A percentile compares a stretch with the other conserved stretches of the same genome.
Conservation (phyloP, 2,329 filamentous ascomycete genomes). For the Gnomoniopsis sp. region DNA sequence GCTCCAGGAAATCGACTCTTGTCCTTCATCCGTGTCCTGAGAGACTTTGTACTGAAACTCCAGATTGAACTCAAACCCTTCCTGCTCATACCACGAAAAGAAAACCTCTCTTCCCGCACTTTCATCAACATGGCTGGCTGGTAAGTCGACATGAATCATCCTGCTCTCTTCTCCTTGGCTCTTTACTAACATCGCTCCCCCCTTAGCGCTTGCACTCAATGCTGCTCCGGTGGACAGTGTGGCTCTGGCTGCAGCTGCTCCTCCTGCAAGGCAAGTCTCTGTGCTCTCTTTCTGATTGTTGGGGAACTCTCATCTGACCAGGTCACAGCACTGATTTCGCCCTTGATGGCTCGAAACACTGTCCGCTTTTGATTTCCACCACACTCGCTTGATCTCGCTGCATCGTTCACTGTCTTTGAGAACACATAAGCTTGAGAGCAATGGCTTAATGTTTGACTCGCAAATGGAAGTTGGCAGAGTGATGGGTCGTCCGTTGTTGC, state of each 20-base stretch:
- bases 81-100: not conserved
- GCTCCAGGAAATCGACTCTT: not conserved
- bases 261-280: conserved; percentile 15
- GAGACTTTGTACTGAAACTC: not conserved
- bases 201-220: conserved; percentile 13
- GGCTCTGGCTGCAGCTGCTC: conserved; percentile 11
- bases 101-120: not conserved
- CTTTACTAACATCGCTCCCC: conserved; percentile 1
- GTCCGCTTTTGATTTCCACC: not conserved
- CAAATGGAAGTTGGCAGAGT: not conserved
- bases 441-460: too few relatives aligned
- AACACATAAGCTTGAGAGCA: not conserved
- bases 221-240: conserved; percentile 17
- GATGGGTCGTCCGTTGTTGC: not conserved
- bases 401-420: not conserved
- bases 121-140: conserved; percentile 11
- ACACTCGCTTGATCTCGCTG: not conserved
- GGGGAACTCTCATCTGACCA: not conserved
- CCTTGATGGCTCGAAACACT: not conserved
- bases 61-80: not conserved
- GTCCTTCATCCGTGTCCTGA: not conserved
- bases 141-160: not conserved
- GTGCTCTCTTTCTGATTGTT: too few relatives aligned
- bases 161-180: not conserved
- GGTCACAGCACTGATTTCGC: not conserved